Base-by-base conservation (phyloP, 2,329 filamentous ascomycete species). In the Colletotrichum lindemuthianum region DNA sequence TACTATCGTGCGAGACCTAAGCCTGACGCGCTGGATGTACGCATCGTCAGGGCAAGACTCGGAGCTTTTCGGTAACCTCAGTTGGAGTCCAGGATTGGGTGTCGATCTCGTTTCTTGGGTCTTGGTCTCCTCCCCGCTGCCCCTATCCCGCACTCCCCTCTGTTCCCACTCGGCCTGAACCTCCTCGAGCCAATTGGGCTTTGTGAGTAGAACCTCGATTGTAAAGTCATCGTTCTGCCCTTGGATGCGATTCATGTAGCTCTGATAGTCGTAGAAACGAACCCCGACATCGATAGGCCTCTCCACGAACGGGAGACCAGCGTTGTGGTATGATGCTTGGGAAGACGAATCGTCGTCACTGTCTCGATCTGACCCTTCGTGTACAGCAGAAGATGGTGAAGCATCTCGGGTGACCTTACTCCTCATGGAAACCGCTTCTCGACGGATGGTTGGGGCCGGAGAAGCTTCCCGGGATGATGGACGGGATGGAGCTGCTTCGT, bases 251-350 rank as follows among this genome's bases (percentile, higher is more conserved):
- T 52, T 52, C 49, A 52, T 40, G 36, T 24, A 52, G 10, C 49
- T 37, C 32, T 52, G 10, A 36, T 52, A 52, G 10, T 52, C 24
- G 49, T 52, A 52, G 36, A 40, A 52, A 6, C 49, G 49, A 40
- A 52, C 36, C 13, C 15, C 36, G n/a, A 37, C 15, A 2, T 10
- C 24, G 6, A 40, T n/a, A 3, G 9, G 8, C 3, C 49, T 13
- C 1, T 24, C 34, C 32, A 24, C 5, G 3, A 2, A 9, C 40
- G 49, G 49, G 9, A 52, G 36, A 2, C 5, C 4, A 9, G 0
- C 6, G 11, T 33, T n/a, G 16, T 33, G 1, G 6, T 3, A 6
- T 11, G 45, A 48, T 16, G 43, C 24, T 24, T 24, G 24, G 1
- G 24, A 24, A 24, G 24, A 24, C 24, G 24, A 24, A 24, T 4